Evolutionary conservation across 2,329 filamentous ascomycete species (phyloP), one percentile per base, ranked within the genome.

Genomic region (Nigrospora sphaerica): DNA sequence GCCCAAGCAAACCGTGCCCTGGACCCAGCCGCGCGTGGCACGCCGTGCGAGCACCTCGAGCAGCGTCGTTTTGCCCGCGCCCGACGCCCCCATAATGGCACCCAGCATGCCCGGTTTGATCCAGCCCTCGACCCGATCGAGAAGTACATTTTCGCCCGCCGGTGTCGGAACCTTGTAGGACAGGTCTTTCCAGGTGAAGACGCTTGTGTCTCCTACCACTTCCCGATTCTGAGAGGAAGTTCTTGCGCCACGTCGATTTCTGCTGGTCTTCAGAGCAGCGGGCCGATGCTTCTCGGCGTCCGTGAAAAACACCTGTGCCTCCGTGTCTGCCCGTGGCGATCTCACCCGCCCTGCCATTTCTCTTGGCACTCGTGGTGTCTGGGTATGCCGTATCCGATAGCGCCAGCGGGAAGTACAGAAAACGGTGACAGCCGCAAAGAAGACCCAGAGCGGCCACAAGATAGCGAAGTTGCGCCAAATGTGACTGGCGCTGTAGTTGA

Each of bases 391-490:
- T 17, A 18, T 16, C n/a, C 12, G 12, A 6, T 10, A 19, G 12
- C 37, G 37, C 37, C 37, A 39, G 61, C 78, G 83, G 68, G 85
- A 88, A 71, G 87, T 88, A 28, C 86, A 69, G 12, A 39, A 17
- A 6, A 39, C 19, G 35, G 88, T 61, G 2, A 82, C 84, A 43
- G 84, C 85, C 12, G 95, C 77, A 57, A 92, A 95, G 6, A 89
- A 74, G 1, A 87, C 71, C 1, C 81, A 78, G 53, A 88, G 93
- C 0, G 84, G 87, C 54, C 91, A 81, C 1, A 93, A 66, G 4
- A 91, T 81, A 32, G 85, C 87, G 57, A 87, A 89, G 60, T 92
- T 90, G 4, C 87, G 80, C 84, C 85, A 88, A 7, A 83, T 65
- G 53, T 88, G 76, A 1, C 67, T 63, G 2, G 74, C 65, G 6